Evolutionary conservation across 495 filamentous ascomycete genomes (phyloP).

Genomic region (Tuber borchii): DNA sequence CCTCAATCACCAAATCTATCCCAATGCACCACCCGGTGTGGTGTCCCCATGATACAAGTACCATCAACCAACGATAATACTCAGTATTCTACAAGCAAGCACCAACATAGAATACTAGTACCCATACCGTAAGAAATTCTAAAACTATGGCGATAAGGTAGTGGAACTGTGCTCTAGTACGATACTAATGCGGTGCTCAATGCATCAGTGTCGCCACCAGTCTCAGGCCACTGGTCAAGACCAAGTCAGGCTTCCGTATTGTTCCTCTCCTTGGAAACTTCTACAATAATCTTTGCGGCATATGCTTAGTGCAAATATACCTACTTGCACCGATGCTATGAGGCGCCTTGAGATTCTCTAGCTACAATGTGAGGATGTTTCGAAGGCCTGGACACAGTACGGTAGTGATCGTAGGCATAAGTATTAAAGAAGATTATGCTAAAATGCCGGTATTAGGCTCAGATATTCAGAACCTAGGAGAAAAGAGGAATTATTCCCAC

Average conservation of each 20-base stretch:
- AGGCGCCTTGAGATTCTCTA: neutral
- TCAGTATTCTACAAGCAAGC: neutral
- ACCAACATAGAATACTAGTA: neutral
- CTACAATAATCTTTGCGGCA: neutral
- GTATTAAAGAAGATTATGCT: neutral
- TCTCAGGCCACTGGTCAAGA: neutral
- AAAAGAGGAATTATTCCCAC: neutral
- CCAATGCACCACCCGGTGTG: neutral
- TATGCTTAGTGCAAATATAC: neutral
- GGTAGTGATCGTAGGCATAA: neutral
- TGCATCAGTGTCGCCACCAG: neutral
- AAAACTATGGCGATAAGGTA: neutral
- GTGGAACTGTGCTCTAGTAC: neutral
- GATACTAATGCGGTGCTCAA: neutral
- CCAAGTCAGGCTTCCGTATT: neutral
- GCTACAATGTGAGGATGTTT: neutral
- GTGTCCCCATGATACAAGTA: neutral
- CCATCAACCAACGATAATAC: neutral
- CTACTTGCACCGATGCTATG: neutral
- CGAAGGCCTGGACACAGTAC: neutral
- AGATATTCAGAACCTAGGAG: neutral
- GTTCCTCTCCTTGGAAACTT: neutral
- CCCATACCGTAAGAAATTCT: neutral
- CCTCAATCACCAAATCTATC: neutral
- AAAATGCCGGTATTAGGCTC: no score